Evolutionary conservation across 1,284 basidiomycete species (phyloP).

Genomic region (Heterobasidion parviporum): DNA sequence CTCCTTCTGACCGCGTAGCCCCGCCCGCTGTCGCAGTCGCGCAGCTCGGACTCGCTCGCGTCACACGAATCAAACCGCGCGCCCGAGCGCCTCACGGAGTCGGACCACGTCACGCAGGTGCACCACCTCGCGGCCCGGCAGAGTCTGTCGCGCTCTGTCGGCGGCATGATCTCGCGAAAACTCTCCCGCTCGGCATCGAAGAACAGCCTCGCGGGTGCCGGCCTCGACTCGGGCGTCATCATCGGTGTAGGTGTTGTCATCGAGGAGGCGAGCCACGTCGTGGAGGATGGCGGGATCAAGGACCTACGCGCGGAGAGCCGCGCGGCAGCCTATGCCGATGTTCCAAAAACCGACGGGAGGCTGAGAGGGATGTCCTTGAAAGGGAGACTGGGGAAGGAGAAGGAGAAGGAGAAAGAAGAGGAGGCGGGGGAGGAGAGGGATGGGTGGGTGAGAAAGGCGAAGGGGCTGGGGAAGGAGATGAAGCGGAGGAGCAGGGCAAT

Average conservation of each 20-base stretch:
- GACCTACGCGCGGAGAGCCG: slow-evolving; percentile 16
- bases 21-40: slow-evolving; percentile 24
- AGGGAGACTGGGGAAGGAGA: slow-evolving; percentile 16
- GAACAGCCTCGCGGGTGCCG: slow-evolving; percentile 12
- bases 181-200: slow-evolving; percentile 42
- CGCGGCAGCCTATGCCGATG: slow-evolving; percentile 29
- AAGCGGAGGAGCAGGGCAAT: slow-evolving; percentile 32
- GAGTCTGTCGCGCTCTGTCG: slow-evolving; percentile 41
- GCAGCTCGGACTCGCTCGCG: slow-evolving; percentile 34
- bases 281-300: slow-evolving; percentile 11
- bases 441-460: slow-evolving; percentile 40
- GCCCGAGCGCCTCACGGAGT: slow-evolving; percentile 31
- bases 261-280: background rate
- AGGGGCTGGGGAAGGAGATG: slow-evolving; percentile 40
- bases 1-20: slow-evolving; percentile 8
- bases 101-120: slow-evolving; percentile 47
- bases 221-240: slow-evolving; percentile 7
- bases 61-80: slow-evolving; percentile 31
- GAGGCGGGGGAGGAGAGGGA: slow-evolving; percentile 15
- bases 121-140: slow-evolving; percentile 43
- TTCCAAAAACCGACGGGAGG: slow-evolving; percentile 27
- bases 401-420: slow-evolving; percentile 1
- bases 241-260: slow-evolving; percentile 30
- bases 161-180: slow-evolving; percentile 41
- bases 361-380: background rate